Evolutionary conservation across 129 eudicot genomes (phyloP), one percentile per base, ranked within the genome.

Genomic region (Gnaphalium uliginosum): DNA sequence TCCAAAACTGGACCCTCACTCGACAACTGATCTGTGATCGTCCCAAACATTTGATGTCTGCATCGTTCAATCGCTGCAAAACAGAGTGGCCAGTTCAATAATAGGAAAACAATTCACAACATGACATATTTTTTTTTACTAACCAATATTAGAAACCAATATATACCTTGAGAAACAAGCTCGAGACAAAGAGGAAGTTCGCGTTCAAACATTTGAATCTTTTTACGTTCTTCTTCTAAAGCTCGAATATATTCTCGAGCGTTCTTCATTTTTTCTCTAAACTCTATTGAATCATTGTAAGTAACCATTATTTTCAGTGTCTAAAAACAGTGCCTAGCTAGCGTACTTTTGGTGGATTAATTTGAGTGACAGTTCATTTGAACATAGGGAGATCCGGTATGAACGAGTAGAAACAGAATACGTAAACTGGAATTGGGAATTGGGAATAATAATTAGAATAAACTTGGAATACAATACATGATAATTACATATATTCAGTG

Each of bases 141-240:
- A 6, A 18, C n/a, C n/a, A n/a, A n/a, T n/a, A n/a, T n/a, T n/a
- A 19, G 6, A 6, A 15, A 37, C 9, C 22, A 26, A 18, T 74
- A 22, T 0, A 37, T 84, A 93, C 98, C 94, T 87, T 79, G 89
- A 69, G 93, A 82, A 66, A 92, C 96, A 75, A 92, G 93, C 25
- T 92, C 88, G 1, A 89, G 83, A 72, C 98, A 92, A 72, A 92
- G 98, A 29, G 98, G 98, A 59, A 92, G 96, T 78, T 92, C 98
- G 0, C 98, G 96, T 76, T 86, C 89, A 33, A 92, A 92, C 24
- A 92, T 88, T 76, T 68, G 91, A 85, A 92, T 89, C 87, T 92
- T 92, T 51, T 81, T 71, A 57, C 83, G 85, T 66, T 92, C 98
- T 82, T 86, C 90, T 63, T 89, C 98, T 71, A 92, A 76, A 41